These are phyloP conservation scores for Xylaria sp. DNA, from an alignment of 2,329 filamentous ascomycete genomes.

Conservation along the genomic window DNA sequence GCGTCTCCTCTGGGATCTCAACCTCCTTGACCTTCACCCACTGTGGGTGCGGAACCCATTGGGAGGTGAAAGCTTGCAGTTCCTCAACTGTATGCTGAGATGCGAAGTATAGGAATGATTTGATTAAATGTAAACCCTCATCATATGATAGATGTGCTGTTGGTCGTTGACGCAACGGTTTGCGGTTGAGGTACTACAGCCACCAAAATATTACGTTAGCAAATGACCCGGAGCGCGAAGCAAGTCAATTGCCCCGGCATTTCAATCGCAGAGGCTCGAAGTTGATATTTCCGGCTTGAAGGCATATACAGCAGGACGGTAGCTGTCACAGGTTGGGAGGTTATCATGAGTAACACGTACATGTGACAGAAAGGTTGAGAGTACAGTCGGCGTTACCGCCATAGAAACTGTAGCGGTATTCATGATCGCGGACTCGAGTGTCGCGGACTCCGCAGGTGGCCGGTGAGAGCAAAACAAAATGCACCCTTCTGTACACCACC, in stretches of 20 bases:
- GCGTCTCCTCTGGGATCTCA: slow-evolving; percentile 70
- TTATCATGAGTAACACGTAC: slow-evolving; percentile 62
- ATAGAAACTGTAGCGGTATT: slow-evolving; percentile 81
- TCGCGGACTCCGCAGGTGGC: slow-evolving; percentile 17
- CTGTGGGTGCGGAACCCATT: slow-evolving; percentile 89
- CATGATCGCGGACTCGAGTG: slow-evolving; percentile 51
- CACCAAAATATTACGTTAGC: slow-evolving; percentile 38
- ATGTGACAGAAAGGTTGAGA: slow-evolving; percentile 88
- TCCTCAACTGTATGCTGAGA: slow-evolving; percentile 94
- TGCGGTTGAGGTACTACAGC: slow-evolving; percentile 81
- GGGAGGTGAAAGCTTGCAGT: slow-evolving; percentile 87
- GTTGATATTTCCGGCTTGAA: neutral
- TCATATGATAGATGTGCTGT: slow-evolving; percentile 94
- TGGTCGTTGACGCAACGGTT: slow-evolving; percentile 79
- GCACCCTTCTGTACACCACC: neutral
- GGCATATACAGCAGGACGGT: neutral
- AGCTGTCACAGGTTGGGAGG: neutral
- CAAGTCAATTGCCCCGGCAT: neutral
- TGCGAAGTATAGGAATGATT: slow-evolving; percentile 84
- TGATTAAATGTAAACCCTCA: slow-evolving; percentile 87
- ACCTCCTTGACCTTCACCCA: slow-evolving; percentile 86
- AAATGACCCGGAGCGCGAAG: neutral
- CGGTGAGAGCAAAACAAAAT: slow-evolving; percentile 13
- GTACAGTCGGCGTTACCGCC: slow-evolving; percentile 86
- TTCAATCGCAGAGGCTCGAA: neutral